A percentile compares a stretch with the other conserved stretches of the same genome.
phyloP scores from a whole-genome alignment of 2,329 filamentous ascomycete species.

The Alternaria ventricosa region DNA sequence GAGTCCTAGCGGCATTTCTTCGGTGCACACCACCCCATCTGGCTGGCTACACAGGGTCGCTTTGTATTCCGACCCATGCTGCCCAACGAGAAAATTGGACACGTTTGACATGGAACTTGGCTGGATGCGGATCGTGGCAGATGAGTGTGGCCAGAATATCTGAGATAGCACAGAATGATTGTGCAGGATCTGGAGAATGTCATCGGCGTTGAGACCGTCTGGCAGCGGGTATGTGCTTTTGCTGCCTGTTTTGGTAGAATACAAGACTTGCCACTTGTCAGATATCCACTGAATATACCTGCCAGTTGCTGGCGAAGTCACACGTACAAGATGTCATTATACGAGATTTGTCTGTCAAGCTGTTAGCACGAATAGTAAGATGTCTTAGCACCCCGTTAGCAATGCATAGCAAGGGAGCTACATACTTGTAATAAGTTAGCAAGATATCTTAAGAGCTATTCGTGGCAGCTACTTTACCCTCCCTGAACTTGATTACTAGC shows the following conservation, averaged over 20 bases:
- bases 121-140: neutral
- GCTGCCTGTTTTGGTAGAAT: neutral
- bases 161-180: neutral
- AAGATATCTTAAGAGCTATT: too few species aligned
- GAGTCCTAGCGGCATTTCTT: neutral
- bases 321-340: neutral
- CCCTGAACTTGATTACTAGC: neutral
- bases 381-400: too few species aligned
- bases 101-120: neutral
- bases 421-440: too few species aligned
- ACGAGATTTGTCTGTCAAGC: neutral
- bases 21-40: neutral
- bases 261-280: neutral
- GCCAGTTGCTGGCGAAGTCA: neutral
- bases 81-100: neutral
- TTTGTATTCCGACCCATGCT: neutral
- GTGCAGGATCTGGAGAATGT: neutral
- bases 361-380: too few species aligned
- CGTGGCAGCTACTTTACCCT: neutral
- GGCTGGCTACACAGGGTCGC: neutral
- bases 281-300: neutral
- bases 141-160: constrained; percentile 1
- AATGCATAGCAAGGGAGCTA: too few species aligned
- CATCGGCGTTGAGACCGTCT: neutral
- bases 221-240: neutral